These are phyloP conservation scores for Colletotrichum eleusines DNA, from an alignment of 2,329 filamentous ascomycete species.

Conservation along the genomic window DNA sequence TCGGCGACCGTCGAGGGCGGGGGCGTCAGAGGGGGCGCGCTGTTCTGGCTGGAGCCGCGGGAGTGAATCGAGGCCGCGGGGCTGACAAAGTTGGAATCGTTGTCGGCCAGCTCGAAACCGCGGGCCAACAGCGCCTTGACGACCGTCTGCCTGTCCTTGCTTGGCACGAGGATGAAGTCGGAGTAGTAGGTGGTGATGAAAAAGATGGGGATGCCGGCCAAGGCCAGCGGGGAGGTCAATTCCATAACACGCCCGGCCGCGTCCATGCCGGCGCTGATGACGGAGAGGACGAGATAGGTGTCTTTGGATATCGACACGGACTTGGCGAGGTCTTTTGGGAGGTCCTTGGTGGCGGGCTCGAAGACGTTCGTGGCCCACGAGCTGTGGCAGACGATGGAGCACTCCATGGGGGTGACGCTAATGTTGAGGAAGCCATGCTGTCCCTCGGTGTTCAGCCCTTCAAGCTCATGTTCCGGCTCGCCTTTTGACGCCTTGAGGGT, in stretches of 20 bases:
- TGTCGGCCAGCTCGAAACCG: slow-evolving; percentile 86
- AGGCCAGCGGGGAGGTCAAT: slow-evolving; percentile 87
- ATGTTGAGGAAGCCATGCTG: slow-evolving; percentile 91
- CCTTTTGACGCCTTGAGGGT: slow-evolving; percentile 52
- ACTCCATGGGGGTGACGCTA: slow-evolving; percentile 91
- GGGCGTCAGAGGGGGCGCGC: slow-evolving; percentile 73
- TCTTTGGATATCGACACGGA: slow-evolving; percentile 82
- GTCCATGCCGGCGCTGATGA: slow-evolving; percentile 90
- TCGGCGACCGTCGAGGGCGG: slow-evolving; percentile 83
- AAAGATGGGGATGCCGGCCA: slow-evolving; percentile 95
- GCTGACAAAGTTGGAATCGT: slow-evolving; percentile 75
- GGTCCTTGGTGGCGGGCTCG: slow-evolving; percentile 70
- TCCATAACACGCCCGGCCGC: slow-evolving; percentile 93
- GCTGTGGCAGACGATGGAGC: slow-evolving; percentile 89
- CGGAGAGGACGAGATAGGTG: slow-evolving; percentile 88
- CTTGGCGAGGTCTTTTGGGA: slow-evolving; percentile 66
- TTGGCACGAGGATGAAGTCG: slow-evolving; percentile 93
- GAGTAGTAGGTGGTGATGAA: slow-evolving; percentile 99
- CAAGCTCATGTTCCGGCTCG: slow-evolving; percentile 54
- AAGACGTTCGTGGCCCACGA: slow-evolving; percentile 82
- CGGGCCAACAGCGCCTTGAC: slow-evolving; percentile 80
- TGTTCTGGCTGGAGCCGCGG: slow-evolving; percentile 52
- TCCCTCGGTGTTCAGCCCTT: slow-evolving; percentile 63
- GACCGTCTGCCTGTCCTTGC: slow-evolving; percentile 79
- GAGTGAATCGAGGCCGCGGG: slow-evolving; percentile 56